These are phyloP conservation scores for Pinus tabuliformis DNA, from an alignment of 75 land plant genomes.

Conservation along the genomic window DNA sequence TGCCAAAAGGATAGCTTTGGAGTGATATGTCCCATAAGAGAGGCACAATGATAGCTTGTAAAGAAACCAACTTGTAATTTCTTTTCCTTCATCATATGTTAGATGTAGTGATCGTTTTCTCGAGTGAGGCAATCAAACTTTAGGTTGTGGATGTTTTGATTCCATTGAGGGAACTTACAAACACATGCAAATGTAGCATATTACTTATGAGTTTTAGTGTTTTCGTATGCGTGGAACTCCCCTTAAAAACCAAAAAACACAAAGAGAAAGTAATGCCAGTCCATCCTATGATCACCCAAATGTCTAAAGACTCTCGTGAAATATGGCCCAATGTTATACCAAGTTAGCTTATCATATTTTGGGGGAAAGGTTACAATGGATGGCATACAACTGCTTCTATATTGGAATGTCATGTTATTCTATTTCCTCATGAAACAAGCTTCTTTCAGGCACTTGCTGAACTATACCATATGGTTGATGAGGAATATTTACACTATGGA, in stretches of 20 bases:
- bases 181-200: slow-evolving; percentile 94
- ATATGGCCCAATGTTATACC: slow-evolving; percentile 99
- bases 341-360: slow-evolving; percentile 91
- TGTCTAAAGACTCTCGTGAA: slow-evolving; percentile 86
- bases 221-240: slow-evolving; percentile 94
- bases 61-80: too few relatives aligned
- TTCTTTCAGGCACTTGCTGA: slow-evolving; percentile 92
- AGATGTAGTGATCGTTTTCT: too few relatives aligned
- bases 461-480: slow-evolving; percentile 86
- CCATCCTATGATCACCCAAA: slow-evolving; percentile 79
- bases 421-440: slow-evolving; percentile 78
- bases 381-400: slow-evolving; percentile 91
- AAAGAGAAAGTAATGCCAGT: slow-evolving; percentile 83
- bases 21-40: too few relatives aligned
- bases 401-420: slow-evolving; percentile 92
- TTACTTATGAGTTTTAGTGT: slow-evolving; percentile 94
- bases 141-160: slow-evolving; percentile 84
- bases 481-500: slow-evolving; percentile 91
- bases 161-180: slow-evolving; percentile 83
- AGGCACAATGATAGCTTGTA: too few relatives aligned
- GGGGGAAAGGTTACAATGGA: slow-evolving; percentile 94
- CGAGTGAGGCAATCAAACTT: background rate
- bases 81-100: too few relatives aligned
- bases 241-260: slow-evolving; percentile 79
- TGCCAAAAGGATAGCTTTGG: too few relatives aligned